These are phyloP conservation scores for Vaccinium vitisidaea DNA, from an alignment of 148 eudicot species.

Conservation along the genomic window DNA sequence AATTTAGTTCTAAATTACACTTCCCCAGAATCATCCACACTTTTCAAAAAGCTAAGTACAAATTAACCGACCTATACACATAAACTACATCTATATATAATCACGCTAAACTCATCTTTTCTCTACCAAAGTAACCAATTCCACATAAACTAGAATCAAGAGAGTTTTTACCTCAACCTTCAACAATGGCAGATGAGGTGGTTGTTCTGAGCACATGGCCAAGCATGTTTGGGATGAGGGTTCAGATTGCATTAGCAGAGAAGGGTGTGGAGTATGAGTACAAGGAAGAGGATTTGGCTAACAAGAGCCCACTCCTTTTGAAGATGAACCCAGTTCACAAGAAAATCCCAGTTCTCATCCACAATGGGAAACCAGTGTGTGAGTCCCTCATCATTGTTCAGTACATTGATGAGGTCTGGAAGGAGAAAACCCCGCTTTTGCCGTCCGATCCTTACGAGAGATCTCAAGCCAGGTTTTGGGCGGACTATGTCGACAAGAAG, in stretches of 20 bases:
- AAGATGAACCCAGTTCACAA: conserved; percentile 37
- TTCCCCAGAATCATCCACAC: background rate
- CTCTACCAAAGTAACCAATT: no score
- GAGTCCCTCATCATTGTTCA: conserved; percentile 42
- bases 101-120: no score
- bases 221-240: conserved; percentile 24
- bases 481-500: conserved; percentile 52
- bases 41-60: background rate
- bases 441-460: conserved; percentile 43
- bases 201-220: conserved; percentile 10
- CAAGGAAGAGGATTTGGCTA: conserved; percentile 21
- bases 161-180: no score
- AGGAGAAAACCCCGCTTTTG: conserved; percentile 27
- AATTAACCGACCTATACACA: no score
- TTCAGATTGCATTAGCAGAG: conserved; percentile 14
- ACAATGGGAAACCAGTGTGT: conserved; percentile 50
- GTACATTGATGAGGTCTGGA: conserved; percentile 64
- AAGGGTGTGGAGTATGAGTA: conserved; percentile 20
- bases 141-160: no score
- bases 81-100: no score
- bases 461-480: conserved; percentile 66
- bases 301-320: conserved; percentile 28
- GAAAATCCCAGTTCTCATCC: conserved; percentile 52
- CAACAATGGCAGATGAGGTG: conserved; percentile 16
- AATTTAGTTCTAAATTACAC: no score